phyloP scores from a whole-genome alignment of 306 rosid genomes.

The Prosopis cineraria region DNA sequence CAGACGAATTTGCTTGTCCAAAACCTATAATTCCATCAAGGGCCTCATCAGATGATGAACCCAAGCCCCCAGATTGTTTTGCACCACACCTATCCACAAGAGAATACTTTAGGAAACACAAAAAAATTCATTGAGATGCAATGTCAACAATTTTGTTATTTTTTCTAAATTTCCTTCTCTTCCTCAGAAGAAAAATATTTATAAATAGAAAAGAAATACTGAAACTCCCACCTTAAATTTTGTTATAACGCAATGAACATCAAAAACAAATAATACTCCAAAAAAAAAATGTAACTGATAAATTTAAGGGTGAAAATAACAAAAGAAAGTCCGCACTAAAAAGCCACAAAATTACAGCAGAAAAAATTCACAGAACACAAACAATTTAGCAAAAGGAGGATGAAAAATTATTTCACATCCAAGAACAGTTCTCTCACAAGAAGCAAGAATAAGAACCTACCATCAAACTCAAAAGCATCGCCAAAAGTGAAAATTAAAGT shows the following conservation, averaged over 20 bases:
- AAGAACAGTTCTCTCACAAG: slow-evolving; percentile 12
- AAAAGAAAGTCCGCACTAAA: slow-evolving; percentile 12
- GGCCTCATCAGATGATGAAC: slow-evolving; percentile 51
- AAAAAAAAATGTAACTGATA: not conserved
- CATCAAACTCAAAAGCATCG: slow-evolving; percentile 27
- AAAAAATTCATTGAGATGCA: slow-evolving; percentile 8
- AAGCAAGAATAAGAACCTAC: slow-evolving; percentile 4
- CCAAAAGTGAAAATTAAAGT: not conserved
- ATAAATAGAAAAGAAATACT: not conserved
- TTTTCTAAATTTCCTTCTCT: not conserved
- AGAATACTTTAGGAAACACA: slow-evolving; percentile 8
- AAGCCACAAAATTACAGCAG: not conserved
- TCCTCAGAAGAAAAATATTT: slow-evolving; percentile 10
- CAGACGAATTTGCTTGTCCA: slow-evolving; percentile 90
- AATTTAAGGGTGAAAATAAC: slow-evolving; percentile 9
- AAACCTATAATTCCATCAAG: slow-evolving; percentile 91
- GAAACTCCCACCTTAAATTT: slow-evolving; percentile 8
- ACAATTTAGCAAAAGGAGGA: not conserved
- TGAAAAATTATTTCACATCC: not conserved
- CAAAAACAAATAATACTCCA: not conserved
- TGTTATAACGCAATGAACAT: slow-evolving; percentile 5
- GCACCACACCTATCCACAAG: slow-evolving; percentile 68
- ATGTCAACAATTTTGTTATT: not conserved
- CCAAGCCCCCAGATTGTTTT: slow-evolving; percentile 65
- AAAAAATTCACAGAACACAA: not conserved